A percentile compares a stretch with the other conserved stretches of the same genome.
These are phyloP conservation scores for Stagonosporopsis cucurbitacearum DNA, from an alignment of 2,329 filamentous ascomycete genomes.

Conservation along the genomic window DNA sequence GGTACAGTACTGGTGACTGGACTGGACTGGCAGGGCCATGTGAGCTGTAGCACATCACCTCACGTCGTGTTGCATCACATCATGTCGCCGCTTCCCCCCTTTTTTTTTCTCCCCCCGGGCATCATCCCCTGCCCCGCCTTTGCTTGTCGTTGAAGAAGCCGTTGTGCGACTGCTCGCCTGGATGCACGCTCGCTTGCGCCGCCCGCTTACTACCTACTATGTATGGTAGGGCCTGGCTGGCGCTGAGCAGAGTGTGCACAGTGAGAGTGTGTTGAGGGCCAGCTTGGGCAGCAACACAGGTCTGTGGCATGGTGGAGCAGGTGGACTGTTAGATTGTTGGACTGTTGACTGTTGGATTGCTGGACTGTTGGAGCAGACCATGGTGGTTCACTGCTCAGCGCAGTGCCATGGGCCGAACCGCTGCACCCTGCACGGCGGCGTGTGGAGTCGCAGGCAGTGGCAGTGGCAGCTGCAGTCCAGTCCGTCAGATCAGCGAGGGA, in stretches of 20 bases:
- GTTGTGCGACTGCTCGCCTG: slow-evolving; percentile 24
- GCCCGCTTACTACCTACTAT: slow-evolving; percentile 24
- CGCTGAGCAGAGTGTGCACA: slow-evolving; percentile 20
- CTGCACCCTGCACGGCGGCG: not conserved
- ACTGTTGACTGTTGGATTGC: too few species aligned
- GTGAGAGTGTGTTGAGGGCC: too few species aligned
- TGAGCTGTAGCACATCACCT: slow-evolving; percentile 21
- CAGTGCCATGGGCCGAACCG: not conserved
- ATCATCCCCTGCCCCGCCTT: slow-evolving; percentile 16
- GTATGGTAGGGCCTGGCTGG: slow-evolving; percentile 6
- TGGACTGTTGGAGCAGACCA: too few species aligned
- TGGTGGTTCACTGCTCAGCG: slow-evolving; percentile 5
- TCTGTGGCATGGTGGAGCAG: slow-evolving; percentile 6
- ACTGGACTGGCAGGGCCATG: too few species aligned
- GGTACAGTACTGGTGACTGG: too few species aligned
- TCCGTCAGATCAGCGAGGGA: not conserved
- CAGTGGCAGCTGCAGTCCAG: not conserved
- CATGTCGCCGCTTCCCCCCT: too few species aligned
- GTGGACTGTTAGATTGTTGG: too few species aligned
- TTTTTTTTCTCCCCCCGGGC: too few species aligned
- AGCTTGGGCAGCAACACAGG: slow-evolving; percentile 15
- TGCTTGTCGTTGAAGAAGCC: slow-evolving; percentile 20
- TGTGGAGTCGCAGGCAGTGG: slow-evolving; percentile 4
- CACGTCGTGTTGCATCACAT: too few species aligned
- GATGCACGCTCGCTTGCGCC: slow-evolving; percentile 23